Evolutionary conservation across 352 stramenopile genomes (phyloP).

Genomic region (Phytopythium chamaehyphon): DNA sequence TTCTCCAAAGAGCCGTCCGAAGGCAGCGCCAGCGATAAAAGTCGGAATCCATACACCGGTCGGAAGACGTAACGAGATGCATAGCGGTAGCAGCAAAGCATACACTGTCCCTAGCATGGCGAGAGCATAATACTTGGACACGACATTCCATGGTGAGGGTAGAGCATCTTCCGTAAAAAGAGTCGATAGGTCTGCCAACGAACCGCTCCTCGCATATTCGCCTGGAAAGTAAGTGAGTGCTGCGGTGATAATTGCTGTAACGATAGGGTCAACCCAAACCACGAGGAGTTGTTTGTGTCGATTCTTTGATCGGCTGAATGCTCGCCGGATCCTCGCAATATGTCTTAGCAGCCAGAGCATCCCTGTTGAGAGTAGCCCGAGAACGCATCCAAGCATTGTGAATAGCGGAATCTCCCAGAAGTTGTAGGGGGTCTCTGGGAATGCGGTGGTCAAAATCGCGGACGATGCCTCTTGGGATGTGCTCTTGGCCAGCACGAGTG

Average conservation of each 20-base stretch:
- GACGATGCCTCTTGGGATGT: slow-evolving; percentile 42
- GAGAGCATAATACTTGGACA: slow-evolving; percentile 75
- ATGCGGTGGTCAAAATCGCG: slow-evolving; percentile 45
- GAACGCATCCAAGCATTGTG: slow-evolving; percentile 42
- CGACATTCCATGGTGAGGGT: slow-evolving; percentile 29
- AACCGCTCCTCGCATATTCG: slow-evolving; percentile 47
- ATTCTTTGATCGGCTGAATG: slow-evolving; percentile 32
- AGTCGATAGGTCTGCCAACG: slow-evolving; percentile 53
- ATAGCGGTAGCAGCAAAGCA: slow-evolving; percentile 66
- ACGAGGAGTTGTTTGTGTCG: slow-evolving; percentile 50
- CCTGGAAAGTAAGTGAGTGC: slow-evolving; percentile 72
- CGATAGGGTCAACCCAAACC: slow-evolving; percentile 61
- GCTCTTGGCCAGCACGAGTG: slow-evolving; percentile 53
- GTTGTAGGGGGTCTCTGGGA: slow-evolving; percentile 45
- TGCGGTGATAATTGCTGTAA: slow-evolving; percentile 58
- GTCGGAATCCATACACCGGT: slow-evolving; percentile 83
- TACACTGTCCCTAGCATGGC: slow-evolving; percentile 42
- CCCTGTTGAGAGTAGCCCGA: slow-evolving; percentile 50
- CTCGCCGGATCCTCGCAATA: slow-evolving; percentile 37
- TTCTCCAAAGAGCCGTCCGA: slow-evolving; percentile 80
- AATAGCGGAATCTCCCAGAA: slow-evolving; percentile 79
- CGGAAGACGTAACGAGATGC: slow-evolving; percentile 77
- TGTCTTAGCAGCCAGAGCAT: slow-evolving; percentile 63
- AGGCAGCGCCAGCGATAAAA: slow-evolving; percentile 79
- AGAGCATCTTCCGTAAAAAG: slow-evolving; percentile 57